A percentile compares a stretch with the other conserved stretches of the same genome.
These are phyloP conservation scores for Mollisiaceae sp. DNA, from an alignment of 2,329 filamentous ascomycete genomes.

Conservation along the genomic window DNA sequence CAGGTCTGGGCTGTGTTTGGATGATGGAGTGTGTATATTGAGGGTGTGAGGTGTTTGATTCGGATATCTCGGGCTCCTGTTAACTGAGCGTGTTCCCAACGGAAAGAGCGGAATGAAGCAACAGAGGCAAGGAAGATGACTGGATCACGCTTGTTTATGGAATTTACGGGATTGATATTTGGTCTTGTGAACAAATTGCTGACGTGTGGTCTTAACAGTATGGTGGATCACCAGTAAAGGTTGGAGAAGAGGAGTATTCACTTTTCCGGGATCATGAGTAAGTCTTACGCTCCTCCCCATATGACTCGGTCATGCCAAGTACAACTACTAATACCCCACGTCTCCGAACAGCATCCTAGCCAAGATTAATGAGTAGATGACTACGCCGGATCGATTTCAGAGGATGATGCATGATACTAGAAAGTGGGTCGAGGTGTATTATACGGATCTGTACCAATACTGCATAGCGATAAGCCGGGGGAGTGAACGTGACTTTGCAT, in stretches of 20 bases:
- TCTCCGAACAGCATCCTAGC: constrained; percentile 77
- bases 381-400: background rate
- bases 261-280: constrained; percentile 99
- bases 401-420: constrained; percentile 10
- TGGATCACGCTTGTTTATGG: background rate
- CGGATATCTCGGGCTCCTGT: background rate
- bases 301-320: background rate
- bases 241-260: constrained; percentile 94
- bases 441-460: constrained; percentile 35
- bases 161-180: background rate
- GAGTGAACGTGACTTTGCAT: constrained; percentile 16
- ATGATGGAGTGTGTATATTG: background rate
- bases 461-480: constrained; percentile 31
- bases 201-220: constrained; percentile 59
- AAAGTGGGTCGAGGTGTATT: constrained; percentile 29
- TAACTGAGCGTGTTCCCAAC: too few relatives aligned
- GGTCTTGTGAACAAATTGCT: constrained; percentile 11
- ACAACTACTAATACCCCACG: constrained; percentile 14
- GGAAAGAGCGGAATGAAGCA: constrained; percentile 8
- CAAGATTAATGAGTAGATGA: constrained; percentile 94
- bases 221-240: constrained; percentile 93
- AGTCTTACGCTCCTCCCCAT: constrained; percentile 49
- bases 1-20: background rate
- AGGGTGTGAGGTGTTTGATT: background rate
- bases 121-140: background rate